phyloP scores from a whole-genome alignment of 129 eudicot species.

The Apium graveolens region DNA sequence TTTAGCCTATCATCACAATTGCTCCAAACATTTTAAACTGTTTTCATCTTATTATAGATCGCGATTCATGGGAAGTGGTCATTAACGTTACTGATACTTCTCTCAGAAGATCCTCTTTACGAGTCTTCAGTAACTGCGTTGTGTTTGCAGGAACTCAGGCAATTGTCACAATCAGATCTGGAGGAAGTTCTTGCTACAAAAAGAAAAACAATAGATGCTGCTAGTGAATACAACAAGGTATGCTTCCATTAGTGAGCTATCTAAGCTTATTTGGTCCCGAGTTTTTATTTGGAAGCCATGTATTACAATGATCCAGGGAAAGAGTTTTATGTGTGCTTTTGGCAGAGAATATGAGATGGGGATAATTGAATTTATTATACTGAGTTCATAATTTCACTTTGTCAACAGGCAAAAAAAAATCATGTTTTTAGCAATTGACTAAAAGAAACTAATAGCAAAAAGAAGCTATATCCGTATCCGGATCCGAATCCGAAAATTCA shows the following conservation, averaged over 20 bases:
- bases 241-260: slow-evolving; percentile 62
- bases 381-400: too few species aligned
- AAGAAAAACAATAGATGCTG: slow-evolving; percentile 60
- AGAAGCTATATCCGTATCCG: too few species aligned
- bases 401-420: too few species aligned
- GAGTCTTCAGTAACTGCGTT: neutral
- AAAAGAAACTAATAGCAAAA: too few species aligned
- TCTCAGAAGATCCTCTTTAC: neutral
- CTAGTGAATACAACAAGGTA: slow-evolving; percentile 58
- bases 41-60: neutral
- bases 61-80: neutral
- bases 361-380: too few species aligned
- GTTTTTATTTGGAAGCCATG: slow-evolving; percentile 11
- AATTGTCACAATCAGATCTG: slow-evolving; percentile 59
- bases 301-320: neutral
- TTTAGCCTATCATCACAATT: neutral
- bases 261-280: slow-evolving; percentile 73
- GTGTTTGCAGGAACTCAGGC: slow-evolving; percentile 51
- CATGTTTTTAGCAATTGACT: too few species aligned
- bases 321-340: neutral
- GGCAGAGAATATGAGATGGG: neutral
- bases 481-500: too few species aligned
- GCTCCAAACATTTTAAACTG: neutral
- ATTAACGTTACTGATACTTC: neutral
- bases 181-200: too few species aligned